Conservation (phyloP, 1,284 basidiomycete species). For the Ustilago curta region DNA sequence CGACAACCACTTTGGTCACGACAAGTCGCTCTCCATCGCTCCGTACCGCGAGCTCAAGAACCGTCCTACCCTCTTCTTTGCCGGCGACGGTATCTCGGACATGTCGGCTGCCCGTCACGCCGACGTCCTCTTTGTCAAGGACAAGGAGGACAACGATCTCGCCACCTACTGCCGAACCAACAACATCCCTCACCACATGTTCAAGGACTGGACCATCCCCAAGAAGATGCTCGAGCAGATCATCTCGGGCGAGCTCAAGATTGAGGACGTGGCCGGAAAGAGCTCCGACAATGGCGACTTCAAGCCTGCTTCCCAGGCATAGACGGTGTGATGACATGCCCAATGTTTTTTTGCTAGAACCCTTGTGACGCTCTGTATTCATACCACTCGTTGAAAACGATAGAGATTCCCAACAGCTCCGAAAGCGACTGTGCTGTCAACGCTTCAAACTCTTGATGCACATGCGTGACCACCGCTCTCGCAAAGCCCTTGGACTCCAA, state of each 20-base stretch:
- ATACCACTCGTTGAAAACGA: not conserved
- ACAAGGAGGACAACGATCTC: slow-evolving; percentile 69
- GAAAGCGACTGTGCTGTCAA: too few species aligned
- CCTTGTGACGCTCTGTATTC: slow-evolving; percentile 1
- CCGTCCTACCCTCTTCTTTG: slow-evolving; percentile 67
- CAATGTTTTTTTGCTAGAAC: not conserved
- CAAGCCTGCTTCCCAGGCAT: slow-evolving; percentile 22
- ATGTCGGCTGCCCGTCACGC: slow-evolving; percentile 69
- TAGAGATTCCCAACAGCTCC: not conserved
- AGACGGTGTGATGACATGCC: not conserved
- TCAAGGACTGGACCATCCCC: slow-evolving; percentile 67
- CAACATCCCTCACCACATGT: slow-evolving; percentile 65
- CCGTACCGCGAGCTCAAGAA: slow-evolving; percentile 67
- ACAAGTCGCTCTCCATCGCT: slow-evolving; percentile 66
- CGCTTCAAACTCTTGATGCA: too few species aligned
- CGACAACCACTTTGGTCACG: slow-evolving; percentile 67
- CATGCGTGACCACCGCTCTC: too few species aligned
- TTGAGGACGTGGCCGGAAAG: slow-evolving; percentile 47
- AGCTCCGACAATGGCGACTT: slow-evolving; percentile 51
- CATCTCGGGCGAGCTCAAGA: slow-evolving; percentile 49
- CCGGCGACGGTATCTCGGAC: slow-evolving; percentile 69
- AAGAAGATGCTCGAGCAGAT: slow-evolving; percentile 62
- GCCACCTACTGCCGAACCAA: slow-evolving; percentile 65
- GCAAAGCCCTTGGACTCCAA: too few species aligned
- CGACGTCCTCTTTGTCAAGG: slow-evolving; percentile 68